Base-by-base conservation (phyloP, 2,329 filamentous ascomycete species). In the Talaromyces funiculosus region DNA sequence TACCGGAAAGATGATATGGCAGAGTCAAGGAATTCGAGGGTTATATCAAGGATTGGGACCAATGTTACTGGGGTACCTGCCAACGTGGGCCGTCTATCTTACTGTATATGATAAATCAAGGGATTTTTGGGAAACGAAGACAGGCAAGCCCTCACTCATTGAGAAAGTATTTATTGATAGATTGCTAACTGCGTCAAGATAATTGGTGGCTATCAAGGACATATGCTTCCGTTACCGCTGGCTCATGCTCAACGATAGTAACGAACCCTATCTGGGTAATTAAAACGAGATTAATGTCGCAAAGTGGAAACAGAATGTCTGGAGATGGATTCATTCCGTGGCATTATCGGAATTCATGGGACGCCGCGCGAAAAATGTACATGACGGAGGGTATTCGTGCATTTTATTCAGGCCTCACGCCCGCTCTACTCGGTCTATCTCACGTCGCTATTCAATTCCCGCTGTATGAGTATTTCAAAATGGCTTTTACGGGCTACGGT, bases 261-360 rank as follows among this genome's bases (percentile, higher is more conserved):
- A 99, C 94, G 24, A 99, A 97, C 74, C 94, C 94, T 0, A 99
- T 99, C 63, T 99, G 94, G 94, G 94, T 99, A 38, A 96, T 99
- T 79, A 99, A 99, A 78, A 99, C 94, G 53, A 84, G 94, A 66
- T 84, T 99, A 67, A 97, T 97, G 94, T 96, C 94, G 38, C 94
- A 97, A 78, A 86, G 84, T 65, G 74, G 51, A 26, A 40, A 80
- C 38, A 81, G 78, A 63, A 79, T 83, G 65, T 81, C 76, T 33
- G 80, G 77, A 69, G 71, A 82, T 73, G 71, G 79, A 74, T 71
- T 75, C 71, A 71, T 80, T 71, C 70, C 79, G 74, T 97, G 92
- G 91, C 90, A 97, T 72, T 99, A 99, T 75, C 85, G 82, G 66
- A 91, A 87, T 61, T 97, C 94, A 1, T 78, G 92, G 58, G 94